Evolutionary conservation across 2,329 filamentous ascomycete genomes (phyloP), one percentile per base, ranked within the genome.

Genomic region (Celoporthe dispersa): DNA sequence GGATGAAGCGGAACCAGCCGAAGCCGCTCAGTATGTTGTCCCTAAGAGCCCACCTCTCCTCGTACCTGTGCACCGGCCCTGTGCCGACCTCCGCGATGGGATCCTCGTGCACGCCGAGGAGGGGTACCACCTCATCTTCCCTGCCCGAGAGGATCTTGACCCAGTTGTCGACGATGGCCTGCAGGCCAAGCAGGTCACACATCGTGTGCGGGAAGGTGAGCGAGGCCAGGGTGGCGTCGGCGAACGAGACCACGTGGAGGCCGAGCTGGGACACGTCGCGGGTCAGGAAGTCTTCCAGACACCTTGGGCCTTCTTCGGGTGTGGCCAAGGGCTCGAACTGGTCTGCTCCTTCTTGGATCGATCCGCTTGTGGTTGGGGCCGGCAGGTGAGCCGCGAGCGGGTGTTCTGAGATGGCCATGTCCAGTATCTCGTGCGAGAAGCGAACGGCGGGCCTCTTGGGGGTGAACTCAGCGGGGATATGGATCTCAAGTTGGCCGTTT

Each of bases 241-340:
- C 74, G 73, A 88, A 88, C 0, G 81, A 80, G 3, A 82, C 80
- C 57, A 87, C 77, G 71, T 85, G 83, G 5, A 88, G 76, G 4
- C 80, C 79, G 5, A 88, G 74, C 73, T 84, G 82, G 0, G 85
- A 85, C 25, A 73, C 75, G 73, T 86, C 84, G 5, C 74, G 71
- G 59, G 76, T 74, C 16, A 84, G 63, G 70, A 81, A 84, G 68
- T 85, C 83, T 1, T 79, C 74, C 0, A 84, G 71, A 2, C 72
- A 78, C 14, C 70, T 73, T 1, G 80, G 80, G 1, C 71, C 75
- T 7, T 73, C 74, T 22, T 71, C 63, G 11, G 73, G 71, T 12
- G 74, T 75, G 22, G 75, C 67, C 19, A 82, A 71, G 7, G 71
- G 62, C 2, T 71, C 68, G 67, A 80, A 78, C 2, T 73, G 68